phyloP scores from a whole-genome alignment of 345 rosid species.

The Hevea brasiliensis region DNA sequence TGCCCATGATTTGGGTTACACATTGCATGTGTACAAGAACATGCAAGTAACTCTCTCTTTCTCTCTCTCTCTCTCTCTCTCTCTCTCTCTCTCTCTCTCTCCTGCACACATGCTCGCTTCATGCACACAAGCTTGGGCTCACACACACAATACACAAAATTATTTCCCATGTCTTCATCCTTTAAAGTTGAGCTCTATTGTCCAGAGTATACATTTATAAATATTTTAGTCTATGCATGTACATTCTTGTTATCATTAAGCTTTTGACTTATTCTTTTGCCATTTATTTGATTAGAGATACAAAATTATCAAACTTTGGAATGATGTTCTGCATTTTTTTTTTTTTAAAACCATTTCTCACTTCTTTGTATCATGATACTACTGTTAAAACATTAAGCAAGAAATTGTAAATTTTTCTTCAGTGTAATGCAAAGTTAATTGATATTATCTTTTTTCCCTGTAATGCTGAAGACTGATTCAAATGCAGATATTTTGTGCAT shows the following conservation, averaged over 20 bases:
- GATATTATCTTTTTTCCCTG: not conserved
- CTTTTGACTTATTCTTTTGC: constrained; percentile 1
- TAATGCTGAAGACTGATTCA: not conserved
- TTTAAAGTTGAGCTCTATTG: constrained; percentile 1
- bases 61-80: constrained; percentile 17
- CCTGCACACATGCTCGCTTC: not conserved
- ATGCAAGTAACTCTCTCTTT: constrained; percentile 59
- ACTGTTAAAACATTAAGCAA: constrained; percentile 2
- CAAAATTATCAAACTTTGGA: not conserved
- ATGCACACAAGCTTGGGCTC: not conserved
- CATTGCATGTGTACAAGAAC: constrained; percentile 57
- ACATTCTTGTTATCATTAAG: not conserved
- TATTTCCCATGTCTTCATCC: not conserved
- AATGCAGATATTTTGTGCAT: not conserved
- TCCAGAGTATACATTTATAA: not conserved
- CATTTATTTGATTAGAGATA: not conserved
- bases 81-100: not conserved
- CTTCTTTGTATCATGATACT: not conserved
- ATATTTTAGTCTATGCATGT: not conserved
- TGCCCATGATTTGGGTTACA: constrained; percentile 75
- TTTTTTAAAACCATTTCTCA: no score
- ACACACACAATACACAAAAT: not conserved
- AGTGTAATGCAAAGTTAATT: not conserved
- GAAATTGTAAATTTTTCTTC: not conserved
- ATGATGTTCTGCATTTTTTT: not conserved